Base-by-base conservation (phyloP, 2,329 filamentous ascomycete genomes). In the Beauveria caledonica region DNA sequence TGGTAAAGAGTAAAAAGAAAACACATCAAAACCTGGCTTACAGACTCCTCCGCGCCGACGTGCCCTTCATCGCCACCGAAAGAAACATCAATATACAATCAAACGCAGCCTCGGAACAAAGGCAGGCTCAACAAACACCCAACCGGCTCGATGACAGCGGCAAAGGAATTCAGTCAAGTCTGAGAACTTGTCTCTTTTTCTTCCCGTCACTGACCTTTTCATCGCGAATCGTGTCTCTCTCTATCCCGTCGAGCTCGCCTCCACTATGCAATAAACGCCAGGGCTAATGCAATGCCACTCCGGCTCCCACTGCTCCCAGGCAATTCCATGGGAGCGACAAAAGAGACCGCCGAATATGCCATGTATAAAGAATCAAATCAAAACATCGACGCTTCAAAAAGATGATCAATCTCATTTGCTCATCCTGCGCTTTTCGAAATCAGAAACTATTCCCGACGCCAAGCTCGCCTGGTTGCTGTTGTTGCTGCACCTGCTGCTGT, bases 371-470 rank as follows among this genome's bases (percentile, higher is more conserved):
- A 57, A 46, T n/a, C 29, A 62, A 62, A 63, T 62, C 59, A 61
- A 61, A 54, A 45, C 51, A 52, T 46, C 60, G 53, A 64, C 54
- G 62, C 63, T 58, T 62, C 4, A 49, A 48, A 57, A 27, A 13
- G 11, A 40, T 9, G 11, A 19, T 57, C 15, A 52, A 6, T 7
- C 23, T 27, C 7, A 13, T 27, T 40, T n/a, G 15, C 11, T 25
- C 13, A 13, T 25, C 13, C 33, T n/a, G 21, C 19, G 15, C 29
- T 25, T 27, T 11, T 5, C 2, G 9, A 33, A 23, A 48, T 74
- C 68, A 77, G 66, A 70, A 72, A 60, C 76, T 76, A 48, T 74
- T 73, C 11, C 81, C 79, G 11, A 82, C 74, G 62, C 82, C 80
- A 50, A 79, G 72, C 27, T 77, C 77, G 23, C 78, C 76, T 63